Percentiles rank a stretch among this genome's conserved stretches.
phyloP scores from a whole-genome alignment of 164 flowering plant genomes.

The Paratinospora sagittata region DNA sequence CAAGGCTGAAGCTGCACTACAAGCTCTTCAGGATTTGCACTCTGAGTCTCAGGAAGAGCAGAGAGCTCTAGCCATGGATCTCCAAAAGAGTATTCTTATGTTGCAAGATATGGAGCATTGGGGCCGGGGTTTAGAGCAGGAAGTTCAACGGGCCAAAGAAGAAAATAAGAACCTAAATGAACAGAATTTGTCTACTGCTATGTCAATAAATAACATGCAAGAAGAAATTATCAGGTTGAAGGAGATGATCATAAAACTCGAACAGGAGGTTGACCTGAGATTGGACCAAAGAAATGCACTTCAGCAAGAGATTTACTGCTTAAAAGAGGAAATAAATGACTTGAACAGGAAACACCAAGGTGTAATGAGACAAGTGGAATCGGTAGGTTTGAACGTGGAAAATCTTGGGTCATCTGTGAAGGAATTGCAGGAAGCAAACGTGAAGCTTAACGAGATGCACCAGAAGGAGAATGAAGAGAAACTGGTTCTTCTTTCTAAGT shows the following conservation, averaged over 20 bases:
- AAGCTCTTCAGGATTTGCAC: conserved; percentile 47
- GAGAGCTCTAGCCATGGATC: conserved; percentile 49
- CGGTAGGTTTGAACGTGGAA: conserved; percentile 54
- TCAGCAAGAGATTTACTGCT: conserved; percentile 45
- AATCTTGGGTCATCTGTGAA: conserved; percentile 45
- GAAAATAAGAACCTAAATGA: conserved; percentile 55
- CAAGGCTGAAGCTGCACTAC: conserved; percentile 53
- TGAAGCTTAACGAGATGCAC: conserved; percentile 48
- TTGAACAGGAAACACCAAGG: conserved; percentile 42
- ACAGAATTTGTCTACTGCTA: conserved; percentile 37
- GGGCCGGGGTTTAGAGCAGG: conserved; percentile 50
- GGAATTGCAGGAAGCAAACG: conserved; percentile 62
- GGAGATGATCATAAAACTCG: conserved; percentile 65
- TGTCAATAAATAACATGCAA: conserved; percentile 40
- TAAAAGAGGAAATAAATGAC: conserved; percentile 61
- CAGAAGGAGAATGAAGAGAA: conserved; percentile 42
- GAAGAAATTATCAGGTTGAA: conserved; percentile 47
- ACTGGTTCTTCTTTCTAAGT: conserved; percentile 38
- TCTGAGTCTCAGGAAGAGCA: conserved; percentile 70
- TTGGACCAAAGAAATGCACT: conserved; percentile 45
- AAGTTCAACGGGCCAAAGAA: conserved; percentile 38
- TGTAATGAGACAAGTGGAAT: conserved; percentile 50
- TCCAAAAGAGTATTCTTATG: conserved; percentile 49
- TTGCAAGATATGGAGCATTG: conserved; percentile 60
- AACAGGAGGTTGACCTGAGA: conserved; percentile 53